Base-by-base conservation (phyloP, 164 flowering plant genomes). In the Liriodendron chinense region DNA sequence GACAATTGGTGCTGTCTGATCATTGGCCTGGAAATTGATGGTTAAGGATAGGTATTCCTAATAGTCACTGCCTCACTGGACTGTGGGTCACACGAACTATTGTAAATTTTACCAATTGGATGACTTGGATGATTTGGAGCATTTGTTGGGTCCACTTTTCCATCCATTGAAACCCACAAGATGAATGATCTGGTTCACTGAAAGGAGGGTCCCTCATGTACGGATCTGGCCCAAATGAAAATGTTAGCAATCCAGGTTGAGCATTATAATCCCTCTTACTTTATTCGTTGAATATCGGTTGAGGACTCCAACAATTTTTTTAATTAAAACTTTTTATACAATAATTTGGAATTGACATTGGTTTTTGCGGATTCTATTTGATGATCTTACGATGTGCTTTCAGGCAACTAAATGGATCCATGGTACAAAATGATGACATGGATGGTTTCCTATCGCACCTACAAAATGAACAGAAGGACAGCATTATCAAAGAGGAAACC, bases 401-500 rank as follows among this genome's bases (percentile, higher is more conserved):
- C 87, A 93, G 94, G 86, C 87, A 80, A 61, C 61, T 90, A 21
- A 68, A 56, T 34, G 93, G 87, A 43, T 23, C 87, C 0, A 78
- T 72, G 0, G 88, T 96, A 9, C 79, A 77, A 74, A 79, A 87
- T 86, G 89, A 83, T 63, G 89, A 90, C 73, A 90, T 96, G 96
- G 96, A 89, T 71, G 97, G 96, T 21, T 96, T 96, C 78, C 78
- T 90, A 26, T 70, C 84, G 63, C 91, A 94, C 78, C 80, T 96
- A 47, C 94, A 92, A 77, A 88, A 86, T 78, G 90, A 92, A 71
- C 90, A 84, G 85, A 84, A 79, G 82, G 90, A 91, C 20, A 87
- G 84, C 7, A 14, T 85, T 67, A 77, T 87, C 61, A 87, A 86
- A 78, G 94, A 92, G 80, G 98, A 92, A 72, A 77, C 89, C 2